A percentile compares a stretch with the other conserved stretches of the same genome.
phyloP scores from a whole-genome alignment of 2,329 filamentous ascomycete species.

The Blastomyces silverae region DNA sequence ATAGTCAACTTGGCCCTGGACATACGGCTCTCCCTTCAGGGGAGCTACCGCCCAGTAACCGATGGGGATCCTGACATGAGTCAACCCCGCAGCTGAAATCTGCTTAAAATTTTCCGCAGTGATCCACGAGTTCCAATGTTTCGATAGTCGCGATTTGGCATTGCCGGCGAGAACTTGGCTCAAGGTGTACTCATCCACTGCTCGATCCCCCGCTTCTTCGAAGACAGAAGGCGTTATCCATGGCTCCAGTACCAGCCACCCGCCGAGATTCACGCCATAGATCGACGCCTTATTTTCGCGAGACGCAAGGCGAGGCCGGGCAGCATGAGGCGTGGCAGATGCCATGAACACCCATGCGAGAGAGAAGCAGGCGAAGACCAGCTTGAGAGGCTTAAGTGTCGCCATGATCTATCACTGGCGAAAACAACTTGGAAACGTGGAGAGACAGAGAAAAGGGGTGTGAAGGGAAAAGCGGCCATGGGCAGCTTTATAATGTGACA shows the following conservation, averaged over 20 bases:
- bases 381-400: neutral
- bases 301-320: neutral
- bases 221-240: slow-evolving; percentile 60
- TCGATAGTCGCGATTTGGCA: slow-evolving; percentile 43
- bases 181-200: slow-evolving; percentile 54
- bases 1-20: slow-evolving; percentile 54
- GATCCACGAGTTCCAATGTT: slow-evolving; percentile 56
- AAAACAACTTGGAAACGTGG: neutral
- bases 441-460: neutral
- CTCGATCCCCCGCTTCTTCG: slow-evolving; percentile 42
- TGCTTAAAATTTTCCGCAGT: slow-evolving; percentile 50
- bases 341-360: neutral
- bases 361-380: neutral
- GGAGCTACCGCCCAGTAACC: slow-evolving; percentile 59
- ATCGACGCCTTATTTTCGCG: slow-evolving; percentile 31
- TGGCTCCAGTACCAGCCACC: slow-evolving; percentile 58
- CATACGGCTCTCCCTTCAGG: slow-evolving; percentile 52
- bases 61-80: slow-evolving; percentile 59
- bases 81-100: slow-evolving; percentile 53
- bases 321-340: neutral
- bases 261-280: slow-evolving; percentile 59
- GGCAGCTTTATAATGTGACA: neutral
- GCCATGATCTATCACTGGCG: neutral
- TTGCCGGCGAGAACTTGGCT: slow-evolving; percentile 46
- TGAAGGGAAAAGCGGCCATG: neutral